These are phyloP conservation scores for Abortiporus biennis DNA, from an alignment of 1,284 basidiomycete genomes.

Conservation along the genomic window DNA sequence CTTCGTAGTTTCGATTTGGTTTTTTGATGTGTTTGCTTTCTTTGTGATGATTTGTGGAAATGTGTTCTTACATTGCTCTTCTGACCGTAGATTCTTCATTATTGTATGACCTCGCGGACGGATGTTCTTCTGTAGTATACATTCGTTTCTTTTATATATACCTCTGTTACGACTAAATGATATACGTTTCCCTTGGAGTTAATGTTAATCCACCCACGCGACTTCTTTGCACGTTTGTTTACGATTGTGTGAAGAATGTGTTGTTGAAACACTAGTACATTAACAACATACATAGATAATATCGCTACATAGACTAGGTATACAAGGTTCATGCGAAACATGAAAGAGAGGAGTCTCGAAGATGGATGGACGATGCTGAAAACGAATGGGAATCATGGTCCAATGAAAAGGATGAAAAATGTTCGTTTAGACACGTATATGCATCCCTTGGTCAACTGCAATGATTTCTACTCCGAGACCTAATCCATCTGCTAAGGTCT, in stretches of 20 bases:
- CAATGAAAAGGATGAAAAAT: background rate
- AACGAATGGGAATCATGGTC: background rate
- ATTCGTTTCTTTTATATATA: constrained; percentile 19
- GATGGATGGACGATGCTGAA: background rate
- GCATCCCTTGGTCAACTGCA: constrained; percentile 66
- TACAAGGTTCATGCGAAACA: constrained; percentile 19
- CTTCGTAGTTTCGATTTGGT: constrained; percentile 42
- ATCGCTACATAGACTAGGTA: constrained; percentile 29
- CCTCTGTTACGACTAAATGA: constrained; percentile 21
- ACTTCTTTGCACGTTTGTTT: too few relatives aligned
- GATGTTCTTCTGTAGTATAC: constrained; percentile 10
- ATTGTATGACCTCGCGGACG: constrained; percentile 1
- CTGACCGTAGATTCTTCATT: background rate
- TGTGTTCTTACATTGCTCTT: background rate
- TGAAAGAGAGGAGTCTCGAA: background rate
- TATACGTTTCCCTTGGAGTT: constrained; percentile 10
- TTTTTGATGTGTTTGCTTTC: constrained; percentile 10
- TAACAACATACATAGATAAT: constrained; percentile 5
- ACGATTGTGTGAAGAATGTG: too few relatives aligned
- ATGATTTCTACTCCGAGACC: constrained; percentile 59
- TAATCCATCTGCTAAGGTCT: constrained; percentile 44
- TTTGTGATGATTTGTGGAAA: constrained; percentile 9
- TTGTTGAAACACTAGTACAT: constrained; percentile 6
- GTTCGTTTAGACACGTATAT: constrained; percentile 44
- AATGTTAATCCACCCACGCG: too few relatives aligned